A percentile compares a stretch with the other conserved stretches of the same genome.
phyloP scores from a whole-genome alignment of 768 basidiomycete genomes.

The Rhodotorula sphaerocarpa region DNA sequence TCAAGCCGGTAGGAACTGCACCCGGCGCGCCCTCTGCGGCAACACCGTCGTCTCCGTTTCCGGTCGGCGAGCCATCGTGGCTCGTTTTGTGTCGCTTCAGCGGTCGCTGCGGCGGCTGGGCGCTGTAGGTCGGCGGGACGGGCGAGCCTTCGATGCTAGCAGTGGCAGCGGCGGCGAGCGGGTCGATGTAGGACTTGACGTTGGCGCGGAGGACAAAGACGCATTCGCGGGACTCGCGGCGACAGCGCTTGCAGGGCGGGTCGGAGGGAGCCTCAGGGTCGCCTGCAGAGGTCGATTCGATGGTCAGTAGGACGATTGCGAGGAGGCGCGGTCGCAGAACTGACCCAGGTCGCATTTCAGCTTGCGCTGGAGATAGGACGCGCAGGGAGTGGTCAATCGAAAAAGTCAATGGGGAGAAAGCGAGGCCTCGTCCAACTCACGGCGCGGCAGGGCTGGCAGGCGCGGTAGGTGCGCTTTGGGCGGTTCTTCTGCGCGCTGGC shows the following conservation, averaged over 20 bases:
- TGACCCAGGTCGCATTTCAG: constrained; percentile 38
- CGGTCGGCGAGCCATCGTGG: too few relatives aligned
- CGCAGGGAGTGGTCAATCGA: not conserved
- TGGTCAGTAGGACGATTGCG: not conserved
- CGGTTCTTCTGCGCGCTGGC: too few relatives aligned
- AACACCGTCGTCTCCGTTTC: too few relatives aligned
- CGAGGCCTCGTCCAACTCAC: not conserved
- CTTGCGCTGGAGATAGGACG: constrained; percentile 30
- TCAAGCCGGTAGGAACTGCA: too few relatives aligned
- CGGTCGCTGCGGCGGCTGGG: too few relatives aligned
- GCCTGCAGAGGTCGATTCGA: not conserved
- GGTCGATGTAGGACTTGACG: constrained; percentile 9
- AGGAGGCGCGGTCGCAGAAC: too few relatives aligned
- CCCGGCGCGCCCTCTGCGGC: too few relatives aligned
- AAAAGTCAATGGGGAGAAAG: not conserved
- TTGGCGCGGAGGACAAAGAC: constrained; percentile 25
- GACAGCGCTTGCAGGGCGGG: constrained; percentile 36
- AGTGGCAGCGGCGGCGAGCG: not conserved
- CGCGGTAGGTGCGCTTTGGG: constrained; percentile 29
- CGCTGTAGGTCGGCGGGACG: too few relatives aligned
- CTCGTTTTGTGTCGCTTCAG: too few relatives aligned
- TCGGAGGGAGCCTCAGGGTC: constrained; percentile 34
- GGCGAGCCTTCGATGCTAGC: too few relatives aligned
- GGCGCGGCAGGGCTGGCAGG: constrained; percentile 24
- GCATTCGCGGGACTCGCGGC: constrained; percentile 33